Evolutionary conservation across 192 early-diverging fungal species (phyloP), one percentile per base, ranked within the genome.

Genomic region (Borealophlyctis nickersoniae): DNA sequence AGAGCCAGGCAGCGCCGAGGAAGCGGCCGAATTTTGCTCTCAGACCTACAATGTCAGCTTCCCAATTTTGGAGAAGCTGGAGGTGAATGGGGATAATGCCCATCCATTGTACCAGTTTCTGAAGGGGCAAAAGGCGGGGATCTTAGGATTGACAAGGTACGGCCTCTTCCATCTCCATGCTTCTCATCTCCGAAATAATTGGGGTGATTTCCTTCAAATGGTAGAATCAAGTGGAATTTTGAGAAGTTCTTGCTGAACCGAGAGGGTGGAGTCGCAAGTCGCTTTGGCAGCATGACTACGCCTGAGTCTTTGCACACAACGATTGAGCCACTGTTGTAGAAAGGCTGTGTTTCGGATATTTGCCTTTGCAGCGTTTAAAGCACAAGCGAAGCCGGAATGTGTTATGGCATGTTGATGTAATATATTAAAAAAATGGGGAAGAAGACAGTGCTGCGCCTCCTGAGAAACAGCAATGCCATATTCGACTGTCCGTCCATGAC

Each of bases 41-140:
- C 48, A 73, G 26, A 93, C 81, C 71, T 92, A 86, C 58, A 87
- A 86, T 30, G 91, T 96, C 11, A 74, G 79, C 2, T 98, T 96
- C 82, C 89, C 91, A 14, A 80, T 96, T 60, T 85, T 90, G 73
- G 85, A 87, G 55, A 94, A 95, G 74, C 70, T 92, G 33, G 87
- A 95, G 62, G 93, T 83, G 26, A 85, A 85, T 62, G 83, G 83
- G 19, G 57, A 70, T 28, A 48, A 72, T 34, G 72, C 52, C n/a
- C 61, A 76, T 45, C 77, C 77, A 1, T 24, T 85, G 29, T 85
- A 73, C 67, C 22, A 33, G 16, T 81, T 56, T 45, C 56, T 83
- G 36, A 83, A 83, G 61, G 32, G 32, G 19, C 56, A 71, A 23
- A 74, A 67, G 30, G 36, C 67, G 9, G 71, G 73, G 36, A 58